phyloP scores from a whole-genome alignment of 2,329 filamentous ascomycete species.

The Penicillium decumbens region DNA sequence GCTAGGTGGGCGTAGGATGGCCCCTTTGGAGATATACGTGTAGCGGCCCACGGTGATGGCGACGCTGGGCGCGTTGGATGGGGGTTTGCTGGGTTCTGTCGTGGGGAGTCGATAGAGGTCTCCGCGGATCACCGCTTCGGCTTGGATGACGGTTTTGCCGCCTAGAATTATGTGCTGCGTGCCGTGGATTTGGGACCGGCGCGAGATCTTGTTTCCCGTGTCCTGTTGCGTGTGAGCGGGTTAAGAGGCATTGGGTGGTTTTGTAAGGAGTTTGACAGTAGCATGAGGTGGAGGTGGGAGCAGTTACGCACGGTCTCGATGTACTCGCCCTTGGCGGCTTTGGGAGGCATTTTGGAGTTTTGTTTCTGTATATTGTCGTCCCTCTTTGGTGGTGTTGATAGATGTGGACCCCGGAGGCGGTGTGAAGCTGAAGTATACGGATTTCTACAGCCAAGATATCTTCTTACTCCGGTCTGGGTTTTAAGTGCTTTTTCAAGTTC shows the following conservation, averaged over 20 bases:
- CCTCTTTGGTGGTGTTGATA: constrained; percentile 1
- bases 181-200: constrained; percentile 83
- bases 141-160: constrained; percentile 92
- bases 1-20: constrained; percentile 75
- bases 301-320: constrained; percentile 75
- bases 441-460: background rate
- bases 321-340: constrained; percentile 81
- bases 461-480: background rate
- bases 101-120: constrained; percentile 63
- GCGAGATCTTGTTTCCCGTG: constrained; percentile 96
- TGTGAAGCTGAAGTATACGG: constrained; percentile 2
- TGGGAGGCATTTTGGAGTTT: constrained; percentile 60
- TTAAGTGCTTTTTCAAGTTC: background rate
- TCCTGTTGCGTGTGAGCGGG: constrained; percentile 54
- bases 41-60: constrained; percentile 85
- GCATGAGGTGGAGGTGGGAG: background rate
- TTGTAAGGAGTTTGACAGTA: background rate
- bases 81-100: constrained; percentile 32
- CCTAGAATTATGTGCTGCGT: constrained; percentile 97
- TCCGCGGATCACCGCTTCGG: constrained; percentile 88
- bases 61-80: constrained; percentile 32
- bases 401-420: constrained; percentile 5
- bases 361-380: constrained; percentile 2
- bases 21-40: constrained; percentile 77
- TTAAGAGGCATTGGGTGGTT: background rate